These are phyloP conservation scores for Tolypocladium endophyticum DNA, from an alignment of 2,329 filamentous ascomycete genomes.

Conservation along the genomic window DNA sequence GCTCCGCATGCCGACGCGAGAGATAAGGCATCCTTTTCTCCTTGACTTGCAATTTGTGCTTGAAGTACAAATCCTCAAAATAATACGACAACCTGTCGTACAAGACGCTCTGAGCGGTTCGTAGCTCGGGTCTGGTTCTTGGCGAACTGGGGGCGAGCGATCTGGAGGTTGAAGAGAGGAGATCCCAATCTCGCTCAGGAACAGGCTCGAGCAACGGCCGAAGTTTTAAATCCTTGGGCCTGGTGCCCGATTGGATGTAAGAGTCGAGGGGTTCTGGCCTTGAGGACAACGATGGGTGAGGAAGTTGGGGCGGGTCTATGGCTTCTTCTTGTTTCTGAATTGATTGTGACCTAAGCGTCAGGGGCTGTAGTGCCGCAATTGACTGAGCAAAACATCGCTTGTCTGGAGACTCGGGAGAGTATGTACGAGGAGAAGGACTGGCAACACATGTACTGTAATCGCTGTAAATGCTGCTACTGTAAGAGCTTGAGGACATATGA, in stretches of 20 bases:
- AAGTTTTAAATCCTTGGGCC: background rate
- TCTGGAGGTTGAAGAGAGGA: background rate
- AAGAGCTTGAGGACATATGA: background rate
- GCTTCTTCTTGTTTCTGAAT: too few species aligned
- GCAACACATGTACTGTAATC: background rate
- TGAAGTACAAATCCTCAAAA: background rate
- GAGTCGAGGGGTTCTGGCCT: background rate
- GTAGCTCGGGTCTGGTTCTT: background rate
- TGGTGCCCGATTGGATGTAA: background rate
- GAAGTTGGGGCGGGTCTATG: background rate
- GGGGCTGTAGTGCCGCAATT: background rate
- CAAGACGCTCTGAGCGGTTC: background rate
- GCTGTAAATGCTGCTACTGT: background rate
- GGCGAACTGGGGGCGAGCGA: background rate
- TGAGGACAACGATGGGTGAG: background rate
- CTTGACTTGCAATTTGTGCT: background rate
- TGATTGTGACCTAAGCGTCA: background rate
- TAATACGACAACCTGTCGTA: background rate
- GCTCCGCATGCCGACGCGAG: background rate
- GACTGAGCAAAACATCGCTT: too few species aligned
- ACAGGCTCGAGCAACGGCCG: background rate
- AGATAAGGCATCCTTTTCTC: background rate
- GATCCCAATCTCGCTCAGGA: background rate
- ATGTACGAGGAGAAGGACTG: background rate
- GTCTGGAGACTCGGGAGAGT: background rate